Evolutionary conservation across 495 filamentous ascomycete genomes (phyloP), one percentile per base, ranked within the genome.

Genomic region (Aspergillus incahuasiensis): DNA sequence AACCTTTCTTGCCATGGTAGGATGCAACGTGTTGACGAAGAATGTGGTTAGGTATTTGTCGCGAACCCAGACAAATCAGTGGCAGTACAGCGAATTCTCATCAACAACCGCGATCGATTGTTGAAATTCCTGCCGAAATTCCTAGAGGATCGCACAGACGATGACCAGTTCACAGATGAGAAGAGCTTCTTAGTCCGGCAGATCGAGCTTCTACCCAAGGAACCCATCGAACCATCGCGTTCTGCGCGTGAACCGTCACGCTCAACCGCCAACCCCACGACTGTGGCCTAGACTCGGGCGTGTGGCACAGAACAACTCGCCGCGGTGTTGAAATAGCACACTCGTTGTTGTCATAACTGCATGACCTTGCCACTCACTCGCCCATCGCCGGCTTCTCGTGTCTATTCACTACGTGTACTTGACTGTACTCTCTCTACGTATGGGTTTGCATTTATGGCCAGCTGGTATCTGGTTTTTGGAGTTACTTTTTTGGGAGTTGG

Each of bases 101-200:
- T 96, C 58, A 96, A 95, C 77, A 99, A 99, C 69, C 83, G 91
- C 44, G 91, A 97, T 57, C 88, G 88, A 58, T 76, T 99, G 9
- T 73, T 97, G 48, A 85, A 82, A 60, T 99, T 97, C 70, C 70
- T 99, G 48, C 88, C 88, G 6, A 86, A 86, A 54, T 99, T 99
- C 68, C 74, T 97, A 22, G 92, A 95, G 63, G 95, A 99, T 63
- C 81, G 95, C 44, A 95, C 88, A 9, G 95, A 99, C 47, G 95
- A 99, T 68, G 95, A 97, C 65, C 95, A 99, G 69, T 99, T 99
- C 69, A 91, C 88, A 52, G 95, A 99, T 63, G 95, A 99, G 80
- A 88, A 96, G 66, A 91, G 90, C 60, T 99, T 96, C 66, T 73
- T 97, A 54, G 91, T 97, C 58, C 92, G 94, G 68, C 91, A 96